Evolutionary conservation across 2,329 filamentous ascomycete genomes (phyloP), one percentile per base, ranked within the genome.

Genomic region (Aureobasidium pullulans): DNA sequence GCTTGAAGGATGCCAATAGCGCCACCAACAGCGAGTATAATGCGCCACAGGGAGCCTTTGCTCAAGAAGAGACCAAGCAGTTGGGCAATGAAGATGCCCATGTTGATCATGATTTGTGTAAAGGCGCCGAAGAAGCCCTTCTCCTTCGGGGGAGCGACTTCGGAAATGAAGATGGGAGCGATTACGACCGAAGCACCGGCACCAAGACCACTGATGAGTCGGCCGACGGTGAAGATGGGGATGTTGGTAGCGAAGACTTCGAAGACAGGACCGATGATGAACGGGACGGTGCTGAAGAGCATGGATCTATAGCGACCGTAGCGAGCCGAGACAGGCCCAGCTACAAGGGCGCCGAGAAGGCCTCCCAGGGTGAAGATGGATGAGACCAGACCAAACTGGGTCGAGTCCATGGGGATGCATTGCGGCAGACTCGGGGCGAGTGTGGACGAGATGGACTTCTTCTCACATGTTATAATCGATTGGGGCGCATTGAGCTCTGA

Each of bases 401-500:
- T 83, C 32, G 89, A 80, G 66, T 77, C 85, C 94, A 97, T 97
- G 60, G 86, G 87, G 57, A 99, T 93, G 70, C 94, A 99, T 77
- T 89, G 84, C 56, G 87, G 80, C 6, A 88, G 77, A 62, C 19
- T 50, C 9, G 57, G 31, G 4, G 36, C 31, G n/a, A 43, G 9
- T 7, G 34, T 23, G 2, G 60, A 54, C 8, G 57, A 59, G 63
- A 82, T 78, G 42, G 77, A 76, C 65, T 82, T 80, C 64, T 84
- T 85, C 66, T 84, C 84, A 77, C 94, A 97, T 60, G 89, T 95
- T 67, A 99, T 88, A 68, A 95, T 90, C 78, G 92, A 87, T 80
- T 96, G 87, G 8, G 94, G 94, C 8, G 93, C 90, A 72, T 99
- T 99, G 63, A 99, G 83, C 73, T 97, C 94, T 66, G 91, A 89